phyloP scores from a whole-genome alignment of 805 yeast species.

The Metschnikowia bowlesiae region DNA sequence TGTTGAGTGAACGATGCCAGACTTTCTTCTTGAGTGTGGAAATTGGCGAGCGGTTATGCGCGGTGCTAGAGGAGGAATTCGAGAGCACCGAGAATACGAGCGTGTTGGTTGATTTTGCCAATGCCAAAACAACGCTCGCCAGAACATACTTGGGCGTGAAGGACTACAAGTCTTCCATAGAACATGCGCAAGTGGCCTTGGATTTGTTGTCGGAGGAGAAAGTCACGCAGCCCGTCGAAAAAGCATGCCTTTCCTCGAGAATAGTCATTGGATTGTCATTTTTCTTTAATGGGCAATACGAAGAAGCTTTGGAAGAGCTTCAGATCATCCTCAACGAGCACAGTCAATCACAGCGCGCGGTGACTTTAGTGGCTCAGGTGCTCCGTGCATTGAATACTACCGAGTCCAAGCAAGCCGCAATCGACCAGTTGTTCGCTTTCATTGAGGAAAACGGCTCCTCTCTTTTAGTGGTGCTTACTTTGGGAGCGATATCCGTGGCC shows the following conservation, averaged over 20 bases:
- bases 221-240: constrained; percentile 22
- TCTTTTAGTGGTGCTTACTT: constrained; percentile 58
- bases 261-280: constrained; percentile 68
- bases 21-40: constrained; percentile 52
- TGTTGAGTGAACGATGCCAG: constrained; percentile 66
- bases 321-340: constrained; percentile 51
- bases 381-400: constrained; percentile 69
- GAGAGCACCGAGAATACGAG: constrained; percentile 50
- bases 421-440: constrained; percentile 71
- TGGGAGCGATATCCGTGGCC: constrained; percentile 75
- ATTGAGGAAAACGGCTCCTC: constrained; percentile 65
- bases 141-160: constrained; percentile 62
- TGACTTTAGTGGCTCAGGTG: constrained; percentile 72
- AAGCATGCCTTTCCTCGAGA: constrained; percentile 50
- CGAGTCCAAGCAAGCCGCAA: constrained; percentile 78
- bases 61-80: constrained; percentile 49
- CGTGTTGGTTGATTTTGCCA: constrained; percentile 48
- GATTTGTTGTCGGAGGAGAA: constrained; percentile 43
- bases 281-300: constrained; percentile 62
- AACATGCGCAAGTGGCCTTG: constrained; percentile 52
- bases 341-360: constrained; percentile 59
- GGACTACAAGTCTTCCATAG: constrained; percentile 56
- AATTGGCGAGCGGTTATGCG: constrained; percentile 44
- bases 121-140: constrained; percentile 65
- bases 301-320: constrained; percentile 63